Conservation (phyloP, 2,329 filamentous ascomycete species). For the Metarhizium brunneum region DNA sequence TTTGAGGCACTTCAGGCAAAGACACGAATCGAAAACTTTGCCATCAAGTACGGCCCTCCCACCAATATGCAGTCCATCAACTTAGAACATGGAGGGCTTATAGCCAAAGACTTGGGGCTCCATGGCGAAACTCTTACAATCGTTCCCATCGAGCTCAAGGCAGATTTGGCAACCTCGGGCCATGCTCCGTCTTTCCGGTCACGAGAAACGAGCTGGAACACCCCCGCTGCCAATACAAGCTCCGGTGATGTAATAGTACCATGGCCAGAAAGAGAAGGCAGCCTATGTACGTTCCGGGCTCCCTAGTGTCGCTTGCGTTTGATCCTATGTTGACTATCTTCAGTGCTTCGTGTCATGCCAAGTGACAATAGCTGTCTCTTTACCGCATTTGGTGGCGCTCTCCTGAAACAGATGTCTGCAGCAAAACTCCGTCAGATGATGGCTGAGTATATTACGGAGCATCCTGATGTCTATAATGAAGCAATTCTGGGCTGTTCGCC, state of each 20-base stretch:
- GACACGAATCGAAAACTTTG: constrained; percentile 57
- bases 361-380: constrained; percentile 96
- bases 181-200: not conserved
- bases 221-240: not conserved
- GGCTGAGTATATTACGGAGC: constrained; percentile 65
- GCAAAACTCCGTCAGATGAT: constrained; percentile 63
- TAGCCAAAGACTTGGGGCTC: constrained; percentile 38
- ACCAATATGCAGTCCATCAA: constrained; percentile 54
- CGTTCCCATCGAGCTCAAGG: constrained; percentile 27
- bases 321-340: not conserved
- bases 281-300: constrained; percentile 31
- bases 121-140: constrained; percentile 43
- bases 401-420: constrained; percentile 48
- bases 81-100: constrained; percentile 39
- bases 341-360: constrained; percentile 85
- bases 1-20: constrained; percentile 50
- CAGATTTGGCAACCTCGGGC: constrained; percentile 4
- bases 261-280: constrained; percentile 41
- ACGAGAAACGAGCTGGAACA: constrained; percentile 1
- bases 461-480: constrained; percentile 64
- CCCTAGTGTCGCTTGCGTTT: not conserved
- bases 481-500: constrained; percentile 67
- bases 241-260: constrained; percentile 30
- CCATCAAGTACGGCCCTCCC: constrained; percentile 79
- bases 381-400: constrained; percentile 72